phyloP scores from a whole-genome alignment of 352 stramenopile genomes.

The Saprolegnia diclina region DNA sequence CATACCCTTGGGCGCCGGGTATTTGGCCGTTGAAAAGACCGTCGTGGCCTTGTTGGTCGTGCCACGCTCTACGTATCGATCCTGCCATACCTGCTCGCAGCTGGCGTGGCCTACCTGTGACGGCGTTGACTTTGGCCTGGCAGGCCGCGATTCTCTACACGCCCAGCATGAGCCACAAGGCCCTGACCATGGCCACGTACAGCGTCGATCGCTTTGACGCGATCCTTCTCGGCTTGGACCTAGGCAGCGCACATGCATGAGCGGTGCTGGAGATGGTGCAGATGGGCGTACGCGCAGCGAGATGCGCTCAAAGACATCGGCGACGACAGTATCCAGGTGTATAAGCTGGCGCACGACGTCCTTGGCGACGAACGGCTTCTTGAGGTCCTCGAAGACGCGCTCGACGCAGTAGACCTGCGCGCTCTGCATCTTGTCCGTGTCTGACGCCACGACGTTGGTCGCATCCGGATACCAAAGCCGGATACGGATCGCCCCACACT shows the following conservation, averaged over 20 bases:
- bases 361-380: slow-evolving; percentile 75
- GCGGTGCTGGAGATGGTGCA: too few relatives aligned
- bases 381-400: slow-evolving; percentile 83
- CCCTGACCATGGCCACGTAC: not conserved
- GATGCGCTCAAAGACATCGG: slow-evolving; percentile 78
- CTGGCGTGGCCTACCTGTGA: slow-evolving; percentile 29
- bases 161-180: not conserved
- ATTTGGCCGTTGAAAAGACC: slow-evolving; percentile 86
- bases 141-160: slow-evolving; percentile 56
- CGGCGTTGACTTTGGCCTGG: slow-evolving; percentile 79
- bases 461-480: not conserved
- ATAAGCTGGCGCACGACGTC: slow-evolving; percentile 81
- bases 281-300: slow-evolving; percentile 37
- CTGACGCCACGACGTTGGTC: not conserved
- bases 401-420: slow-evolving; percentile 83
- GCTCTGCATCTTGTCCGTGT: slow-evolving; percentile 56
- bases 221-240: slow-evolving; percentile 54
- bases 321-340: slow-evolving; percentile 76
- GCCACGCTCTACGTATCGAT: slow-evolving; percentile 44
- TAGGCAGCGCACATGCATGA: not conserved
- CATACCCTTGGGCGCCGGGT: slow-evolving; percentile 56
- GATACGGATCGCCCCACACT: not conserved
- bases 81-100: not conserved
- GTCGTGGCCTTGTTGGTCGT: slow-evolving; percentile 82
- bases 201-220: slow-evolving; percentile 61